A percentile compares a stretch with the other conserved stretches of the same genome.
Conservation (phyloP, 768 basidiomycete genomes). For the Agaricus subrufescens region DNA sequence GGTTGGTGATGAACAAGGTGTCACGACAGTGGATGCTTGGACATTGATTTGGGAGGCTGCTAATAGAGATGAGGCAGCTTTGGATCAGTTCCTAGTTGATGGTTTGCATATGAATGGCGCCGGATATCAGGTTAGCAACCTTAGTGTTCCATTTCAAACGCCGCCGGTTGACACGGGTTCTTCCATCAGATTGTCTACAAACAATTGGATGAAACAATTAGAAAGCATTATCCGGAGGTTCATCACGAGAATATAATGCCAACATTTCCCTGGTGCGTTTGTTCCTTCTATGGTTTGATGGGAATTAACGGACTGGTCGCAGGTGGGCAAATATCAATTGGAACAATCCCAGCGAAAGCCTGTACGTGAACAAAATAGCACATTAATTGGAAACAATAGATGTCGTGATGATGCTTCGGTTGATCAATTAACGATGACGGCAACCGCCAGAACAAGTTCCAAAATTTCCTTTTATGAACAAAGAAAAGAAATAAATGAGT, state of each 20-base stretch:
- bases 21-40: constrained; percentile 76
- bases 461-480: constrained; percentile 10
- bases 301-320: neutral
- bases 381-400: neutral
- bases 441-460: neutral
- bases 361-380: constrained; percentile 14
- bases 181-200: constrained; percentile 59
- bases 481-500: constrained; percentile 16
- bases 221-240: constrained; percentile 58
- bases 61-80: constrained; percentile 49
- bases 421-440: neutral
- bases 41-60: constrained; percentile 66
- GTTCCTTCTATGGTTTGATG: neutral
- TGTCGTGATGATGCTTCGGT: neutral
- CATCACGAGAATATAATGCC: constrained; percentile 55
- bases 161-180: constrained; percentile 1
- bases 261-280: constrained; percentile 58
- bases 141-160: neutral
- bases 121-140: constrained; percentile 62
- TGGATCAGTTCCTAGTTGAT: constrained; percentile 57
- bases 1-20: constrained; percentile 47
- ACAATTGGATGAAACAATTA: constrained; percentile 52
- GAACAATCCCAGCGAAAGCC: constrained; percentile 18
- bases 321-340: constrained; percentile 37
- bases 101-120: constrained; percentile 76